Percentiles rank a stretch among this genome's conserved stretches.
Conservation (phyloP, 352 stramenopile genomes). For the Blastocystis sp. region DNA sequence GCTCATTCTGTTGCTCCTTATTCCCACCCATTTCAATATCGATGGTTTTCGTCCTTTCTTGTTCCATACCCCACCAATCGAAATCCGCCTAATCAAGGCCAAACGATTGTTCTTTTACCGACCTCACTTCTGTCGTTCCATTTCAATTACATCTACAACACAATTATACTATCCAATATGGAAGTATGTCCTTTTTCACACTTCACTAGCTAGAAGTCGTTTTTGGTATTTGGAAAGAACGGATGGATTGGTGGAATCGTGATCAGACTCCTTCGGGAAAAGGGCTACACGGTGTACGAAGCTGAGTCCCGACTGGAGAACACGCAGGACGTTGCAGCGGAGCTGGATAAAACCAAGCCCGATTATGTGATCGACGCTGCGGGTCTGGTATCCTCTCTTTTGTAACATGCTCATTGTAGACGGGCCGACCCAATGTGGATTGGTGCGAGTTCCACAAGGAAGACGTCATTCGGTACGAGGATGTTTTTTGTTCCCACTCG, state of each 20-base stretch:
- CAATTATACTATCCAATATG: no score
- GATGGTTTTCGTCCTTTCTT: no score
- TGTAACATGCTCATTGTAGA: constrained; percentile 58
- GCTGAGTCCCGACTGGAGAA: constrained; percentile 71
- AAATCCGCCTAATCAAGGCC: no score
- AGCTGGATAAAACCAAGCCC: constrained; percentile 71
- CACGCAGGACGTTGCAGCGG: constrained; percentile 62
- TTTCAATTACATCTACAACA: no score
- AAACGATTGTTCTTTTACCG: no score
- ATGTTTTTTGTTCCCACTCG: constrained; percentile 63
- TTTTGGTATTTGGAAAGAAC: constrained; percentile 65
- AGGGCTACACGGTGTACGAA: constrained; percentile 64
- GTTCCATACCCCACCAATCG: no score
- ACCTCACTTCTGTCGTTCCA: no score
- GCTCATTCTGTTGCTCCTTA: no score
- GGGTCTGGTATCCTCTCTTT: constrained; percentile 62
- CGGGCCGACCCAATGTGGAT: constrained; percentile 79
- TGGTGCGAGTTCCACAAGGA: constrained; percentile 76
- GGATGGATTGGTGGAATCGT: constrained; percentile 76
- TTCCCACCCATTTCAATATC: no score
- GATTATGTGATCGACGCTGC: constrained; percentile 76
- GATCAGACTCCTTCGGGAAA: constrained; percentile 63
- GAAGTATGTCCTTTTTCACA: no score
- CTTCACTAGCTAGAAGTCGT: constrained; percentile 16
- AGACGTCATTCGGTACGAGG: background rate